A percentile compares a stretch with the other conserved stretches of the same genome.
Conservation (phyloP, 768 basidiomycete species). For the Suillus variegatus region DNA sequence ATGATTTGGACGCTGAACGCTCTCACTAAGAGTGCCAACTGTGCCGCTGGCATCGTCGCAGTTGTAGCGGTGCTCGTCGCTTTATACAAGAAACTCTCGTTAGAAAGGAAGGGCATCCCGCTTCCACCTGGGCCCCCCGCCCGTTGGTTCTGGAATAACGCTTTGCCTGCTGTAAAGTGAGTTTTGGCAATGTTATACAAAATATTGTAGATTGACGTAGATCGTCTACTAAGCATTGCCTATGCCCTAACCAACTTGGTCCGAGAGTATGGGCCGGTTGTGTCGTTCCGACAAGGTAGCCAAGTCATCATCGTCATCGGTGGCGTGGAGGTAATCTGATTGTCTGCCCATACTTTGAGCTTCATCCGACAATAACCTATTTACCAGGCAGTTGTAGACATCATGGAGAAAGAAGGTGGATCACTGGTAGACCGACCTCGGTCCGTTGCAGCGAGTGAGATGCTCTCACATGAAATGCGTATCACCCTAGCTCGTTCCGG, state of each 20-base stretch:
- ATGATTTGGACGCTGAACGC: conserved; percentile 19
- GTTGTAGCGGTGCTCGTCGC: conserved; percentile 24
- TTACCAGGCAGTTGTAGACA: conserved; percentile 55
- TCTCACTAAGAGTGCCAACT: conserved; percentile 38
- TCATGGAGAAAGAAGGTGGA: conserved; percentile 62
- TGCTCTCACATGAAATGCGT: conserved; percentile 56
- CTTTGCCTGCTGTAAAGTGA: conserved; percentile 12
- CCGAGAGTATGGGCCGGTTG: conserved; percentile 55
- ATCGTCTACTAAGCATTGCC: conserved; percentile 7
- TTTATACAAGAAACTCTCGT: conserved; percentile 5
- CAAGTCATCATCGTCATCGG: conserved; percentile 20
- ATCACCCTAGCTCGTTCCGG: conserved; percentile 49
- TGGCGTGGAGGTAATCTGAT: conserved; percentile 15
- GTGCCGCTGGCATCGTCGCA: conserved; percentile 48
- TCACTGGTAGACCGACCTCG: conserved; percentile 49
- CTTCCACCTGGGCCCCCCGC: conserved; percentile 24
- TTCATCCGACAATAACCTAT: conserved; percentile 33
- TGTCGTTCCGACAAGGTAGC: conserved; percentile 50
- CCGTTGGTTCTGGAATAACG: conserved; percentile 17
- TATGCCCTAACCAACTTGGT: conserved; percentile 48
- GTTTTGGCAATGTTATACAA: neutral
- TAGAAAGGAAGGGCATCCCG: conserved; percentile 2
- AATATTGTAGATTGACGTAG: neutral
- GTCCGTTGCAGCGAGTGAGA: conserved; percentile 53
- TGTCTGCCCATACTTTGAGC: neutral